A percentile compares a stretch with the other conserved stretches of the same genome.
Conservation (phyloP, 148 eudicot species). For the Simmondsia chinensis region DNA sequence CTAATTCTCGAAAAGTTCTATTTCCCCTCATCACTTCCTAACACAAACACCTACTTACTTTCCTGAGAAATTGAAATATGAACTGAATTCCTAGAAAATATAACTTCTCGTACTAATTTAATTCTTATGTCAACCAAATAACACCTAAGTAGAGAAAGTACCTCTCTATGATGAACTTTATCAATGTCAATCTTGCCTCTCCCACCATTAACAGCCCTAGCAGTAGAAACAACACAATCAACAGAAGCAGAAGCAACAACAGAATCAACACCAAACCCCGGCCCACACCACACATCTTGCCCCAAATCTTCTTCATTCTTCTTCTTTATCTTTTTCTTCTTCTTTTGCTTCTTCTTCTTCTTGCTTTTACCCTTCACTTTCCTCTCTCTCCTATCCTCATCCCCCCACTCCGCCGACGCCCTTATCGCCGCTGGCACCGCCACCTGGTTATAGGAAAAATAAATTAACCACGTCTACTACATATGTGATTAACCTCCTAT, state of each 20-base stretch:
- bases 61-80: too few relatives aligned
- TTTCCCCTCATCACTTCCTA: too few relatives aligned
- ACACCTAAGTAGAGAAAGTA: constrained; percentile 1
- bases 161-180: constrained; percentile 45
- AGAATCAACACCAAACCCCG: constrained; percentile 50
- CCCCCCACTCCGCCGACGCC: constrained; percentile 64
- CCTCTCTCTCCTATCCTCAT: constrained; percentile 3
- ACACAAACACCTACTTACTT: too few relatives aligned
- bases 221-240: constrained; percentile 49
- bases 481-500: too few relatives aligned
- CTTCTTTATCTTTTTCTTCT: constrained; percentile 26
- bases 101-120: too few relatives aligned
- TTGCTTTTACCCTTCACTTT: background rate
- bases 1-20: too few relatives aligned
- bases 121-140: background rate
- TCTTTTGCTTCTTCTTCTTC: constrained; percentile 18
- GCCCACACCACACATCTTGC: constrained; percentile 89
- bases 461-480: too few relatives aligned
- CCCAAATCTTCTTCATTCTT: constrained; percentile 14
- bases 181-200: constrained; percentile 49
- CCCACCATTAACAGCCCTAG: constrained; percentile 23
- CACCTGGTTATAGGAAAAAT: too few relatives aligned
- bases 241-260: constrained; percentile 48
- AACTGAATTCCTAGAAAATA: background rate
- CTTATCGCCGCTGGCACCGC: constrained; percentile 60